Evolutionary conservation across 768 basidiomycete species (phyloP).

Genomic region (Mycena chlorophos): DNA sequence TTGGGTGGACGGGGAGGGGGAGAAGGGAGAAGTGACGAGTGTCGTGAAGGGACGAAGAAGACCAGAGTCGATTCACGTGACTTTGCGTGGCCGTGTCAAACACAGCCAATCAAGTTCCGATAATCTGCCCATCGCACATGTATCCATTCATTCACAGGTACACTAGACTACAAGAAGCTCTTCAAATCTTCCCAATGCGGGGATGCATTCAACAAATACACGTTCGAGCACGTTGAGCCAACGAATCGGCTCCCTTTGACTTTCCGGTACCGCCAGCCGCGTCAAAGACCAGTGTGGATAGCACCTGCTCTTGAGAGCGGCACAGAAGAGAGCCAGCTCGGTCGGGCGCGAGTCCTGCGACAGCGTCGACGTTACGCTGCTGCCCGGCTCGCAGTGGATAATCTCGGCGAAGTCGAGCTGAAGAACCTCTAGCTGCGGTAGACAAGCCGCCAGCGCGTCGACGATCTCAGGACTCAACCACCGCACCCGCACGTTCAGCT

Average conservation of each 20-base stretch:
- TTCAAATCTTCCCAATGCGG: slow-evolving; percentile 13
- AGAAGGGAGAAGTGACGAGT: too few relatives aligned
- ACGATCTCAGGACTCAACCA: slow-evolving; percentile 28
- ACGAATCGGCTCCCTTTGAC: slow-evolving; percentile 5
- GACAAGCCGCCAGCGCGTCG: slow-evolving; percentile 24
- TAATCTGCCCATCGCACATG: too few relatives aligned
- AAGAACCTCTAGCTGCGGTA: slow-evolving; percentile 26
- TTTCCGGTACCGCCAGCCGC: slow-evolving; percentile 16
- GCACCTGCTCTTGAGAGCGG: background rate
- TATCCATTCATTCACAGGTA: background rate
- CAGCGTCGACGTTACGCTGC: slow-evolving; percentile 7
- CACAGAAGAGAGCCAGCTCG: slow-evolving; percentile 18
- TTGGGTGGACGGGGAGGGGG: too few relatives aligned
- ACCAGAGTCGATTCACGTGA: too few relatives aligned
- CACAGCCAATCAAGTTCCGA: too few relatives aligned
- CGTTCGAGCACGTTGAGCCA: slow-evolving; percentile 17
- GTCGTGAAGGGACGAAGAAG: too few relatives aligned
- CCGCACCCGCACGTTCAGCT: slow-evolving; percentile 24
- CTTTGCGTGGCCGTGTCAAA: too few relatives aligned
- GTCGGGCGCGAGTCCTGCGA: slow-evolving; percentile 11
- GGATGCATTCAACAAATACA: slow-evolving; percentile 15
- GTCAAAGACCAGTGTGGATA: slow-evolving; percentile 14
- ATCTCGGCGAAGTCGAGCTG: slow-evolving; percentile 29
- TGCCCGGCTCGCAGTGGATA: slow-evolving; percentile 13
- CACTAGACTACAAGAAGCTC: slow-evolving; percentile 6